A percentile compares a stretch with the other conserved stretches of the same genome.
phyloP scores from a whole-genome alignment of 352 stramenopile species.

The Hyaloperonospora arabidopsidis region DNA sequence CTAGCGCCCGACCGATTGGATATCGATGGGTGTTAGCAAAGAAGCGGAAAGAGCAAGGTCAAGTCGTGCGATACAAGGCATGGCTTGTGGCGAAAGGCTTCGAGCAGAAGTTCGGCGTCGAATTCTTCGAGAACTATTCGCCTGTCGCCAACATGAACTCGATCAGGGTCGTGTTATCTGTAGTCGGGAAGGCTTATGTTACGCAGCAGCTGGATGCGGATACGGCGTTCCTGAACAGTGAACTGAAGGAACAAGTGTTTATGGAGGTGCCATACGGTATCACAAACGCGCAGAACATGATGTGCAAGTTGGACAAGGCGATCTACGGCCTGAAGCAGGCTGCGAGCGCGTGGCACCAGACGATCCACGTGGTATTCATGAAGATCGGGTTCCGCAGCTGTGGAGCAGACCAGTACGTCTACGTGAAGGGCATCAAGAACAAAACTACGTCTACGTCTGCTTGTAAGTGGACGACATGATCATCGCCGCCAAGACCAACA shows the following conservation, averaged over 20 bases:
- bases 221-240: slow-evolving; percentile 10
- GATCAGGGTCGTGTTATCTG: slow-evolving; percentile 2
- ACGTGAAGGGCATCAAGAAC: background rate
- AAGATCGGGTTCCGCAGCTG: background rate
- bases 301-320: slow-evolving; percentile 13
- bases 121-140: slow-evolving; percentile 7
- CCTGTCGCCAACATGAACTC: slow-evolving; percentile 13
- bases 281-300: background rate
- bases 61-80: background rate
- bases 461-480: slow-evolving; percentile 4
- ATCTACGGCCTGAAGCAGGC: slow-evolving; percentile 22
- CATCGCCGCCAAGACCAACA: background rate
- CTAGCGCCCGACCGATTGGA: too few relatives aligned
- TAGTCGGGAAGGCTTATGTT: background rate
- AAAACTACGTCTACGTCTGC: background rate
- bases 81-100: background rate
- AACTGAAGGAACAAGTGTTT: background rate
- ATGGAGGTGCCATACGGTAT: slow-evolving; percentile 6
- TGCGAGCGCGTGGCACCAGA: slow-evolving; percentile 3
- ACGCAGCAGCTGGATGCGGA: slow-evolving; percentile 6
- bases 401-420: slow-evolving; percentile 1
- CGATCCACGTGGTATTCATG: background rate
- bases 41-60: slow-evolving; percentile 4
- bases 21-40: slow-evolving; percentile 6
- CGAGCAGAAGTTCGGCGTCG: slow-evolving; percentile 3